Percentiles rank a stretch among this genome's conserved stretches.
Conservation (phyloP, 2,329 filamentous ascomycete genomes). For the Talaromyces sp. region DNA sequence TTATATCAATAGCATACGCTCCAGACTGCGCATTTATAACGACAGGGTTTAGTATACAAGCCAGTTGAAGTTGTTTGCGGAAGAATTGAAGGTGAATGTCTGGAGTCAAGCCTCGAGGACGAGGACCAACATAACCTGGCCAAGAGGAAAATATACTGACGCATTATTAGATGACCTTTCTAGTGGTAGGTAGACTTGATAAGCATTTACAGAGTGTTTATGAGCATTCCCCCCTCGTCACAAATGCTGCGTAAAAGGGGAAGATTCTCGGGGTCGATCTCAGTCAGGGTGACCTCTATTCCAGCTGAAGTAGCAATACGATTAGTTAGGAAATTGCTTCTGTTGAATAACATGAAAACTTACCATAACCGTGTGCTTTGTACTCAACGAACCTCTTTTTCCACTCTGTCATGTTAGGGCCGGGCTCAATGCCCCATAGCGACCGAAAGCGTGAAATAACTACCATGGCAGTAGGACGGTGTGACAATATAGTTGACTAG, state of each 20-base stretch:
- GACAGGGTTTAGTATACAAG: not conserved
- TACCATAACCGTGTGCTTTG: slow-evolving; percentile 21
- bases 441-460: slow-evolving; percentile 17
- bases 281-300: slow-evolving; percentile 17
- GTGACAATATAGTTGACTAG: too few species aligned
- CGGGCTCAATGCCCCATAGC: slow-evolving; percentile 19
- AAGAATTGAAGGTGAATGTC: not conserved
- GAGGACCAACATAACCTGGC: too few species aligned
- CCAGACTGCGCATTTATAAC: not conserved
- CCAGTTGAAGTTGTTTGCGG: not conserved
- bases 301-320: slow-evolving; percentile 10
- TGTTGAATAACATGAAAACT: not conserved
- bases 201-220: too few species aligned
- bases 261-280: too few species aligned
- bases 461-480: not conserved
- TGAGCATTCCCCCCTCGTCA: too few species aligned
- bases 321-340: too few species aligned
- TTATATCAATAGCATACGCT: not conserved
- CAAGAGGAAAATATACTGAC: too few species aligned
- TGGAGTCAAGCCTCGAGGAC: not conserved
- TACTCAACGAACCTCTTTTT: slow-evolving; percentile 16
- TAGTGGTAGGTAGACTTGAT: too few species aligned
- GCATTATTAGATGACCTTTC: too few species aligned
- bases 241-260: too few species aligned
- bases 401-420: slow-evolving; percentile 17